Evolutionary conservation across 2,329 filamentous ascomycete genomes (phyloP), one percentile per base, ranked within the genome.

Genomic region (Sclerotinia minor): DNA sequence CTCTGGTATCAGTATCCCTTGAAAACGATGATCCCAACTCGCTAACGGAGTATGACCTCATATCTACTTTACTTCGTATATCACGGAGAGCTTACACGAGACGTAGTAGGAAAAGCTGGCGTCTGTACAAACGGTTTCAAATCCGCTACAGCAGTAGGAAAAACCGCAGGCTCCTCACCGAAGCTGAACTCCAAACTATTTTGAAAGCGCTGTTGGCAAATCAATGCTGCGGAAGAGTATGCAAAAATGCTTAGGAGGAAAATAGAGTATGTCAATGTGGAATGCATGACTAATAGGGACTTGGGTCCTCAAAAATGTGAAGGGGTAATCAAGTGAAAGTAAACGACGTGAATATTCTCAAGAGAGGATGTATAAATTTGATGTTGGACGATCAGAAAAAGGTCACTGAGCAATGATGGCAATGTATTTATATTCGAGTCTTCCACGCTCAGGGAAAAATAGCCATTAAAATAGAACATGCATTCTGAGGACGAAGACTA

Each of bases 401-500:
- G 19, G 5, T 8, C 17, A 1, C n/a, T 9, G 35, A 41, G 21
- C 3, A 13, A 24, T 4, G 6, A 41, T 5, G 4, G 15, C 2
- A 1, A 41, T 2, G 6, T 38, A 13, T 57, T 41, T 57, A 57
- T 57, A 57, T 24, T 8, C n/a, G 11, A n/a, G 41, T 2, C 11
- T 57, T 5, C 8, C 32, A 24, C 53, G 13, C 5, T 5, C 21
- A 17, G 6, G 38, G 3, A 24, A 41, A 19, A 1, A 9, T 9
- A 6, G 13, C 1, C 4, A 26, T 5, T 17, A 19, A 19, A 13
- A 57, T 38, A 6, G 2, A 15, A 55, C 0, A 38, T 38, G 21
- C 5, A 17, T 21, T 8, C 21, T n/a, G 2, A 24, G 4, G 3
- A 17, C 5, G 11, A 1, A 41, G n/a, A 9, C 1, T 1, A 15